Conservation (phyloP, 1,284 basidiomycete species). For the Termitomyces sp. region DNA sequence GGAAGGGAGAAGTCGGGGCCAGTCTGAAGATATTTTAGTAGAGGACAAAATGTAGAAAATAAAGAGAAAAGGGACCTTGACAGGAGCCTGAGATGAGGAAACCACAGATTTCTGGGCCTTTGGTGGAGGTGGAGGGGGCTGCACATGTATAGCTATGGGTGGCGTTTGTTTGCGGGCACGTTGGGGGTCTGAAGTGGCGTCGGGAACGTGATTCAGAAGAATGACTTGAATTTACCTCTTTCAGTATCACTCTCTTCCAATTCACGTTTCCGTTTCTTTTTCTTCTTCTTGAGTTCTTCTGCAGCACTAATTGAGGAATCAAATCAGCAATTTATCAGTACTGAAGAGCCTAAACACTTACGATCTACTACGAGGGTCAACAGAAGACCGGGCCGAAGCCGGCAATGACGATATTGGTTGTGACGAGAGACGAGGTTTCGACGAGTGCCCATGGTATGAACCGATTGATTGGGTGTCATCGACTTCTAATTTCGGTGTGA, state of each 20-base stretch:
- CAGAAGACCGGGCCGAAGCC: slow-evolving; percentile 34
- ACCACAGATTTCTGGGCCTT: slow-evolving; percentile 51
- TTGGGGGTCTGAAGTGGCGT: slow-evolving; percentile 36
- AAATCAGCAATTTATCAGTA: slow-evolving; percentile 6
- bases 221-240: slow-evolving; percentile 35
- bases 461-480: slow-evolving; percentile 39
- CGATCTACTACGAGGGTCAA: slow-evolving; percentile 36
- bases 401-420: slow-evolving; percentile 32
- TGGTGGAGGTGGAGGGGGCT: slow-evolving; percentile 28
- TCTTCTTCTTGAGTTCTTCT: slow-evolving; percentile 66
- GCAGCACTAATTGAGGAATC: slow-evolving; percentile 18
- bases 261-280: slow-evolving; percentile 81
- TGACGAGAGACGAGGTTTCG: slow-evolving; percentile 38
- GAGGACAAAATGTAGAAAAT: neutral
- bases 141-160: slow-evolving; percentile 33
- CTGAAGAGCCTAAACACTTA: slow-evolving; percentile 17
- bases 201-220: slow-evolving; percentile 3
- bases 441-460: slow-evolving; percentile 25
- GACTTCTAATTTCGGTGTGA: slow-evolving; percentile 46
- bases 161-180: slow-evolving; percentile 59
- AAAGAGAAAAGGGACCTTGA: slow-evolving; percentile 41
- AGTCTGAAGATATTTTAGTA: slow-evolving; percentile 26
- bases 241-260: slow-evolving; percentile 70
- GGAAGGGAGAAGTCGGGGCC: slow-evolving; percentile 61
- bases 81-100: slow-evolving; percentile 38